These are phyloP conservation scores for Pestalotiopsis sp. DNA, from an alignment of 2,329 filamentous ascomycete genomes.

Conservation along the genomic window DNA sequence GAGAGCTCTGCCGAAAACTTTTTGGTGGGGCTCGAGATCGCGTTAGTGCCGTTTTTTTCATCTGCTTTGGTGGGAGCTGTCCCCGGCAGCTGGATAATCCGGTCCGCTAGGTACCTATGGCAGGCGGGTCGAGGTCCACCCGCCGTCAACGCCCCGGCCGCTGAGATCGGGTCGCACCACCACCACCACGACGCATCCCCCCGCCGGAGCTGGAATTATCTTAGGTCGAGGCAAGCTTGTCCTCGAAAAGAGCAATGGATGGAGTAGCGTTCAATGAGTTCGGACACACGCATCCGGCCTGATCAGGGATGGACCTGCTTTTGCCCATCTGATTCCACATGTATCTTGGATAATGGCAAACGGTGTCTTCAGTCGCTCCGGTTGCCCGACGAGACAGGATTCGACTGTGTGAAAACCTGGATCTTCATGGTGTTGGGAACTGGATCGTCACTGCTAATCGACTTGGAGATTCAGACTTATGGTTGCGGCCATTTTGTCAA, in stretches of 20 bases:
- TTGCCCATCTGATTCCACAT: background rate
- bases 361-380: background rate
- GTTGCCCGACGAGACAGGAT: background rate
- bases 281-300: background rate
- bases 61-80: background rate
- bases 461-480: too few relatives aligned
- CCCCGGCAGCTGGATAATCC: background rate
- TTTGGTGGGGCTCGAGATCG: slow-evolving; percentile 11
- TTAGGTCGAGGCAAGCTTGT: too few relatives aligned
- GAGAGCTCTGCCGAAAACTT: slow-evolving; percentile 10
- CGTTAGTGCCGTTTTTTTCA: background rate
- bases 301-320: background rate
- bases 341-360: background rate
- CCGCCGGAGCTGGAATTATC: too few relatives aligned
- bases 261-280: background rate
- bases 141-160: background rate
- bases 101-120: background rate
- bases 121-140: background rate
- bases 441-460: too few relatives aligned
- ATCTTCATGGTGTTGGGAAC: too few relatives aligned
- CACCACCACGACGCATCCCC: background rate
- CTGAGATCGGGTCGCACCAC: background rate
- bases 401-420: too few relatives aligned
- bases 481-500: too few relatives aligned
- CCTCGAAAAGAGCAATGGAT: too few relatives aligned